Evolutionary conservation across 192 early-diverging fungal species (phyloP).

Genomic region (Backusella australiensis): DNA sequence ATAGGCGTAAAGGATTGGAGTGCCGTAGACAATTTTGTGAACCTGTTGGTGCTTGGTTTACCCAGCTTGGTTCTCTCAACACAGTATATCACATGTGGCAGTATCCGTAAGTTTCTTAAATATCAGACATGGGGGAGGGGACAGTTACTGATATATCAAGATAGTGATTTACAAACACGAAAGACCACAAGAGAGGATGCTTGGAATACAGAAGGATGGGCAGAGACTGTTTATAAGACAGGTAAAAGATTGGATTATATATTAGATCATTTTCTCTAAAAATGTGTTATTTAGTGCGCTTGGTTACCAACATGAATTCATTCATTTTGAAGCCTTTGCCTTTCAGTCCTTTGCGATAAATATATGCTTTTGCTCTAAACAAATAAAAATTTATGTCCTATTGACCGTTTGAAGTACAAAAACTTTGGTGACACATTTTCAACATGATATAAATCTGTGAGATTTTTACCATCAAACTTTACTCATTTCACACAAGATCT

Average conservation of each 20-base stretch:
- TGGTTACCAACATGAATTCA: slow-evolving; percentile 83
- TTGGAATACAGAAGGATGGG: slow-evolving; percentile 94
- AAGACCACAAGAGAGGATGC: slow-evolving; percentile 89
- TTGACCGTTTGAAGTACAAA: too few relatives aligned
- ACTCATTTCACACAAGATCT: too few relatives aligned
- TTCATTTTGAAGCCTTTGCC: slow-evolving; percentile 72
- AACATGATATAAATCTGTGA: too few relatives aligned
- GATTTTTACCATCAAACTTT: too few relatives aligned
- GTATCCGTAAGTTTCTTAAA: slow-evolving; percentile 18
- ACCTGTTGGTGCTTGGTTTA: slow-evolving; percentile 97
- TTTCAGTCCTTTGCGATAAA: slow-evolving; percentile 77
- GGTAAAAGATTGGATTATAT: slow-evolving; percentile 35
- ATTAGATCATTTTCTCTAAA: too few relatives aligned
- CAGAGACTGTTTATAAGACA: slow-evolving; percentile 88
- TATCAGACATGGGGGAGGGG: too few relatives aligned
- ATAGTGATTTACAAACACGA: slow-evolving; percentile 80
- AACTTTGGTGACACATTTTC: too few relatives aligned
- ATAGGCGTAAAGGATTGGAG: slow-evolving; percentile 80
- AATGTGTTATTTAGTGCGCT: slow-evolving; percentile 53
- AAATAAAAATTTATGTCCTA: too few relatives aligned
- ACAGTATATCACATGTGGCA: slow-evolving; percentile 84
- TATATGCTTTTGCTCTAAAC: not conserved
- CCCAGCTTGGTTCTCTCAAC: slow-evolving; percentile 84
- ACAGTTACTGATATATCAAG: not conserved
- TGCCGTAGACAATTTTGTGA: slow-evolving; percentile 85